These are phyloP conservation scores for Penicillium sp. DNA, from an alignment of 2,329 filamentous ascomycete genomes.

Conservation along the genomic window DNA sequence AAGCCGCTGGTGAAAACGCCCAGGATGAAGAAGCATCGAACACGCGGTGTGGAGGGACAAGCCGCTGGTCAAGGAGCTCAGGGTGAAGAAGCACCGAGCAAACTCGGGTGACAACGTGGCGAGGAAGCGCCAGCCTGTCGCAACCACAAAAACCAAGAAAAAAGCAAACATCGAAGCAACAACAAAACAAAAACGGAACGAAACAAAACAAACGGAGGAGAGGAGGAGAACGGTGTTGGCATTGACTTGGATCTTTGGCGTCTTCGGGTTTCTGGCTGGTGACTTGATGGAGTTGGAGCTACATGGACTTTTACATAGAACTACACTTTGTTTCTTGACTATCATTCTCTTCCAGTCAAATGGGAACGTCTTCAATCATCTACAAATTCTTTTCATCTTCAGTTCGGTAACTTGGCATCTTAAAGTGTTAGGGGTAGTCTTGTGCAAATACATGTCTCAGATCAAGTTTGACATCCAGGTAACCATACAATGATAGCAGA, in stretches of 20 bases:
- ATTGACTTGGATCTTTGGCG: background rate
- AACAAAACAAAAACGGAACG: background rate
- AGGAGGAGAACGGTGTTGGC: background rate
- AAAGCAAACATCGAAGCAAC: background rate
- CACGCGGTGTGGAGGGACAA: background rate
- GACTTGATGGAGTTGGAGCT: background rate
- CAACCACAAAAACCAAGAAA: background rate
- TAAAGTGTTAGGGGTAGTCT: background rate
- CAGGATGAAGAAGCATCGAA: background rate
- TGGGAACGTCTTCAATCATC: background rate
- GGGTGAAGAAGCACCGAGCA: slow-evolving; percentile 2
- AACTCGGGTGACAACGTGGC: background rate
- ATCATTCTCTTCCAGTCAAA: background rate
- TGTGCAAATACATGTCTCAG: background rate
- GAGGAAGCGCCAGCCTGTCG: background rate
- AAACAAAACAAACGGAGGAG: background rate
- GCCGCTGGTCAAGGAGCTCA: background rate
- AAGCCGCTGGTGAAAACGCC: background rate
- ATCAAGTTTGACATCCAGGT: too few species aligned
- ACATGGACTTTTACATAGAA: background rate
- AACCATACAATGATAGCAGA: too few species aligned
- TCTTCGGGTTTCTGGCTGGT: background rate
- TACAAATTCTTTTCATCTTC: background rate
- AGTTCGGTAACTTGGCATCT: background rate
- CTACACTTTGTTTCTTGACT: background rate